Evolutionary conservation across 331 rosid species (phyloP), one percentile per base, ranked within the genome.

Genomic region (Prunus yedoensis): DNA sequence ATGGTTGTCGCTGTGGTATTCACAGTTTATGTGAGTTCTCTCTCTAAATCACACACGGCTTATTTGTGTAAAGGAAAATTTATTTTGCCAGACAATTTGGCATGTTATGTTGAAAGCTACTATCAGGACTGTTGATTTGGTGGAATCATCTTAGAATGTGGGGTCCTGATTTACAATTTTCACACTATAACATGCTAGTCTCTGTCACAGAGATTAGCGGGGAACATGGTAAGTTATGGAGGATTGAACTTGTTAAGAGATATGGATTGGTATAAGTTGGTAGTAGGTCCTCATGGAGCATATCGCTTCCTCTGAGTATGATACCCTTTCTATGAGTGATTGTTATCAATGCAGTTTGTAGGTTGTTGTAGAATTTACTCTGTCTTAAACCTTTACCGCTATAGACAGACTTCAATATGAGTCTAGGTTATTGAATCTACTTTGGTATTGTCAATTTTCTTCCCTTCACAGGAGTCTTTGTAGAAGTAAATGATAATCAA

Each of bases 1-100:
- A 83, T 85, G 84, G 90, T 75, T 16, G 81, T 84, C 56, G 89
- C 88, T 70, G 87, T 89, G 74, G 75, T 80, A 64, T 90, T 86
- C 88, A 90, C 99, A 17, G 80, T 83, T 60, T 92, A 90, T 78
- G 99, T 94, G 85, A 92, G 93, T 72, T 78, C 61, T 76, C 59
- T 77, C 73, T 65, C 64, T 81, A 74, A 32, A 54, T 76, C 66
- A 51, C 68, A 62, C 21, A 15, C 47, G 1, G 8, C 68, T 62
- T 32, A 32, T 8, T 32, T 38, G 16, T 59, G 28, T 70, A 21
- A 54, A 20, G 50, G 52, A 60, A 60, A 4, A 0, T 62, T 30
- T 25, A 7, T 23, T 27, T 60, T 60, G 66, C 66, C 38, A 5
- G 38, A 60, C 15, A 60, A 14, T 60, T 30, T 60, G 35, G 38